These are phyloP conservation scores for Candida broadrunensis DNA, from an alignment of 805 yeast genomes.

Conservation along the genomic window DNA sequence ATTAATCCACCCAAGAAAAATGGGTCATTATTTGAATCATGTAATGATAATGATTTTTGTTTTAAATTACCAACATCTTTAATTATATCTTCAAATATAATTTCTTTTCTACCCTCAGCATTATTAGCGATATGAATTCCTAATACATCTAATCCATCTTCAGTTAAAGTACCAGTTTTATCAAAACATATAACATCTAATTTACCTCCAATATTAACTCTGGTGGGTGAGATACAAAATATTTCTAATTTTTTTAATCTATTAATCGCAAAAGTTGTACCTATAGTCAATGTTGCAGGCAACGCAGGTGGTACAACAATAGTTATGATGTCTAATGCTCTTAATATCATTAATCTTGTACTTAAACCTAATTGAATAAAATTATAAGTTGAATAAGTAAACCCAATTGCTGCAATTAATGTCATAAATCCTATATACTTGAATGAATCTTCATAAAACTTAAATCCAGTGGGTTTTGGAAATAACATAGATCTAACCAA, in stretches of 20 bases:
- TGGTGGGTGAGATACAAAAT: constrained; percentile 90
- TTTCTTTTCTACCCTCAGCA: constrained; percentile 39
- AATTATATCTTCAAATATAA: constrained; percentile 29
- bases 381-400: constrained; percentile 75
- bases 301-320: constrained; percentile 98
- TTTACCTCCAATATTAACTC: constrained; percentile 96
- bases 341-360: constrained; percentile 64
- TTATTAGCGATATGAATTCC: constrained; percentile 46
- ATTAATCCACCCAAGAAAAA: constrained; percentile 48
- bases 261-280: constrained; percentile 86
- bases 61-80: constrained; percentile 9
- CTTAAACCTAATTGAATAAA: constrained; percentile 77
- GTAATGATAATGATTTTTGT: constrained; percentile 3
- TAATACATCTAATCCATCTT: constrained; percentile 90
- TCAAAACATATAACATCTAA: constrained; percentile 89
- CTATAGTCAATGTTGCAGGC: constrained; percentile 96
- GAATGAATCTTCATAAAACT: constrained; percentile 91
- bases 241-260: constrained; percentile 64
- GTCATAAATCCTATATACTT: constrained; percentile 96
- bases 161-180: constrained; percentile 96
- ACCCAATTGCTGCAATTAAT: constrained; percentile 78
- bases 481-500: constrained; percentile 92
- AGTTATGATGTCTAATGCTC: constrained; percentile 92
- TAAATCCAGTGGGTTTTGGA: constrained; percentile 92
- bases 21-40: constrained; percentile 28